Percentiles rank a stretch among this genome's conserved stretches.
These are phyloP conservation scores for Phaseolus coccineus DNA, from an alignment of 331 rosid genomes.

Conservation along the genomic window DNA sequence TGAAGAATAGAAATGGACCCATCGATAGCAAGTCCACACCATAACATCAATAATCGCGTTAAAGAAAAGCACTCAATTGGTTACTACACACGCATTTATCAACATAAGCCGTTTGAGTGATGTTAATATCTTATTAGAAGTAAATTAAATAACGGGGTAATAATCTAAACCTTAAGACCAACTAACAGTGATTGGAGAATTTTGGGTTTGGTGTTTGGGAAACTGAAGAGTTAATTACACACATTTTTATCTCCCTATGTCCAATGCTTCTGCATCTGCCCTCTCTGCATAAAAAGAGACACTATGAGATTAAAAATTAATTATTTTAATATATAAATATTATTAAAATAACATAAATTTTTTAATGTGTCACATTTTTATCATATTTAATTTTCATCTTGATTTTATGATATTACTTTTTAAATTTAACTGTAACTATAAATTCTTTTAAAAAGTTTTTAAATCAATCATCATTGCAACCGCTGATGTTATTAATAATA, in stretches of 20 bases:
- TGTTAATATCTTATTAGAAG: neutral
- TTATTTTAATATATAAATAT: too few species aligned
- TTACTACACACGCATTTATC: neutral
- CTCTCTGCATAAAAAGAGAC: conserved; percentile 27
- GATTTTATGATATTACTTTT: too few species aligned
- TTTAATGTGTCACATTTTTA: too few species aligned
- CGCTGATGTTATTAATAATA: too few species aligned
- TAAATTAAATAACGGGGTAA: neutral
- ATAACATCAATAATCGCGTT: neutral
- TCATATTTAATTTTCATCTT: too few species aligned
- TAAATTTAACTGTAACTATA: too few species aligned
- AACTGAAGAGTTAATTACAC: conserved; percentile 20
- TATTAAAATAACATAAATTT: too few species aligned
- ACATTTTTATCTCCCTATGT: too few species aligned
- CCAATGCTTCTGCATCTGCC: neutral
- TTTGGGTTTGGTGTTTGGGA: conserved; percentile 15
- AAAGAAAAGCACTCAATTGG: neutral
- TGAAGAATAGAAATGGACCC: conserved; percentile 18
- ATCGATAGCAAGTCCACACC: conserved; percentile 5
- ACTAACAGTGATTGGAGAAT: neutral
- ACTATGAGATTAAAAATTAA: too few species aligned
- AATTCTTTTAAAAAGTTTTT: too few species aligned
- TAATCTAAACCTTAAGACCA: neutral
- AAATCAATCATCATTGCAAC: too few species aligned
- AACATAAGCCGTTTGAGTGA: neutral